phyloP scores from a whole-genome alignment of 1,284 basidiomycete genomes.

The Ustilago cynodontis region DNA sequence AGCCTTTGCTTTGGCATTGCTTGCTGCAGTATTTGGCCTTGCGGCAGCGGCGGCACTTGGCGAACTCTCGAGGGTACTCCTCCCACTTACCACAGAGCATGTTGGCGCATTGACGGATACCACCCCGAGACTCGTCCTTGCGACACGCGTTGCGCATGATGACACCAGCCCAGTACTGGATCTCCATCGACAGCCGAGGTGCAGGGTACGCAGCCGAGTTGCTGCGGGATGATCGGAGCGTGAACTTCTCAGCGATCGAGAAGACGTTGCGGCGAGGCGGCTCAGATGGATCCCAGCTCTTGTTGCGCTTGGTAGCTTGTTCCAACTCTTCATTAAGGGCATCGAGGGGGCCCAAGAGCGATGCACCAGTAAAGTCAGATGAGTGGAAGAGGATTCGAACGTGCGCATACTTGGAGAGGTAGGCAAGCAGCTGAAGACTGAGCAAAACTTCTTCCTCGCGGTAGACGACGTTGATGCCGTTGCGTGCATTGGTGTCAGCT shows the following conservation, averaged over 20 bases:
- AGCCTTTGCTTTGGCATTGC: slow-evolving; percentile 95
- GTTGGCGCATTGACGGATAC: slow-evolving; percentile 96
- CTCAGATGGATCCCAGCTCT: slow-evolving; percentile 62
- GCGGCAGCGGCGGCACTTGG: slow-evolving; percentile 93
- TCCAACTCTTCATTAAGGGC: slow-evolving; percentile 48
- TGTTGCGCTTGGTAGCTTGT: slow-evolving; percentile 38
- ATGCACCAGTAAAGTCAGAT: slow-evolving; percentile 54
- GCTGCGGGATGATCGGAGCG: slow-evolving; percentile 86
- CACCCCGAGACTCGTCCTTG: slow-evolving; percentile 90
- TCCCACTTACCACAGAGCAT: slow-evolving; percentile 93
- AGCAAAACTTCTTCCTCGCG: slow-evolving; percentile 95
- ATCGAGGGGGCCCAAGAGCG: slow-evolving; percentile 58
- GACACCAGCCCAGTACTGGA: slow-evolving; percentile 99
- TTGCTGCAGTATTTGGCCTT: slow-evolving; percentile 99
- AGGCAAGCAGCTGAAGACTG: slow-evolving; percentile 90
- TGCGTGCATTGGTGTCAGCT: slow-evolving; percentile 34
- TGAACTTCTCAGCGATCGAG: slow-evolving; percentile 94
- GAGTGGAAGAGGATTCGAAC: slow-evolving; percentile 93
- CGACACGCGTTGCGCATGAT: slow-evolving; percentile 99
- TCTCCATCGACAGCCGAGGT: slow-evolving; percentile 84
- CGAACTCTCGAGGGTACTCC: slow-evolving; percentile 90
- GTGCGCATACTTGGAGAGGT: slow-evolving; percentile 97
- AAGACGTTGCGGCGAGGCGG: slow-evolving; percentile 76
- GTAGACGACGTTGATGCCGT: slow-evolving; percentile 73
- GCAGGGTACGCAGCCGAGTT: slow-evolving; percentile 44